These are phyloP conservation scores for Musa troglodytarum DNA, from an alignment of 176 grass and related monocot species.

Conservation along the genomic window DNA sequence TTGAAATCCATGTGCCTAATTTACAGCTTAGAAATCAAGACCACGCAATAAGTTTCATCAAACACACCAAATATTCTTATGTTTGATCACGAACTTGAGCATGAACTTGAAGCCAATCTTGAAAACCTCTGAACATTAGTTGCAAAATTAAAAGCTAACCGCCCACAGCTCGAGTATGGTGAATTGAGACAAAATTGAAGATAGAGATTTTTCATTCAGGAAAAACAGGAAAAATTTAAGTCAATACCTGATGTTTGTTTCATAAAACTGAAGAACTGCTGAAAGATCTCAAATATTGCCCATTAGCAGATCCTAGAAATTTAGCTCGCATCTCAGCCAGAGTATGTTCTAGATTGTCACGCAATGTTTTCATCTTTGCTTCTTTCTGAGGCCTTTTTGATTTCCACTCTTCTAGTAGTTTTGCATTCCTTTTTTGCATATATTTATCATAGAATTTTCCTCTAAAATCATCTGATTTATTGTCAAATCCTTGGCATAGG, in stretches of 20 bases:
- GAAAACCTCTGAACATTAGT: too few relatives aligned
- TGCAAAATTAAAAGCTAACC: too few relatives aligned
- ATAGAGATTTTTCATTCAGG: too few relatives aligned
- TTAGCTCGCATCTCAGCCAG: constrained; percentile 71
- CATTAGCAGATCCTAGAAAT: constrained; percentile 39
- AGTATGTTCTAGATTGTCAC: constrained; percentile 69
- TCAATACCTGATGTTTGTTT: constrained; percentile 33
- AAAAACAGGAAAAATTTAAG: too few relatives aligned
- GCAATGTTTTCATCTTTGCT: constrained; percentile 75
- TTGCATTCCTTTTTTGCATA: constrained; percentile 81
- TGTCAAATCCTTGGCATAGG: constrained; percentile 41
- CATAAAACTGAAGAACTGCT: constrained; percentile 34
- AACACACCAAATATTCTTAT: too few relatives aligned
- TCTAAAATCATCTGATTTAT: constrained; percentile 56
- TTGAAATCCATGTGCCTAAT: too few relatives aligned
- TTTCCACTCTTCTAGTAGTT: constrained; percentile 79
- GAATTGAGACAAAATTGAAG: too few relatives aligned
- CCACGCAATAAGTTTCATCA: too few relatives aligned
- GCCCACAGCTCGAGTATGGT: too few relatives aligned
- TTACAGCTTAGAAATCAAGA: too few relatives aligned
- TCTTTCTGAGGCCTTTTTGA: constrained; percentile 62
- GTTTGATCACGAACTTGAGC: too few relatives aligned
- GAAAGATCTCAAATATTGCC: constrained; percentile 34
- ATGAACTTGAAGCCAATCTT: too few relatives aligned
- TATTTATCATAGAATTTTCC: constrained; percentile 96